Conservation (phyloP, 441 rosid genomes). For the Eugenia klotzschiana region DNA sequence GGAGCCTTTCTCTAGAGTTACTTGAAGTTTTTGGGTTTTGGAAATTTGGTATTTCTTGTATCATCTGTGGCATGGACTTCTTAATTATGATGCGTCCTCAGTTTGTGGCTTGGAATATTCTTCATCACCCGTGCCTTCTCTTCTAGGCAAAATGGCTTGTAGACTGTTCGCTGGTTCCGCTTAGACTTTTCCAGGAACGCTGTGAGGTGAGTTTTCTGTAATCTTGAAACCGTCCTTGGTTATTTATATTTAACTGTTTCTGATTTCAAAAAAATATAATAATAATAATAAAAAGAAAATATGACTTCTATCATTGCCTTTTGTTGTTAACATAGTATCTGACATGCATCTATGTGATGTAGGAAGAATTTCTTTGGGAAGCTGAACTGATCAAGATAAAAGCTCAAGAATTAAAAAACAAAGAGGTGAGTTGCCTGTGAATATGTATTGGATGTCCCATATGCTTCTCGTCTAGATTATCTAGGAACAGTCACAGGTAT, state of each 20-base stretch:
- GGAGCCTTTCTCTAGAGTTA: not conserved
- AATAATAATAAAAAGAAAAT: too few species aligned
- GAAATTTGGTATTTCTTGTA: not conserved
- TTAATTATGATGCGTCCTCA: not conserved
- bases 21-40: not conserved
- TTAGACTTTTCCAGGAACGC: conserved; percentile 92
- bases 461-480: not conserved
- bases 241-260: not conserved
- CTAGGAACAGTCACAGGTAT: not conserved
- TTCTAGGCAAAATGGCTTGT: conserved; percentile 90
- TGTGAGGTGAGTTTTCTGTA: conserved; percentile 55
- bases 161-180: conserved; percentile 73
- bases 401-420: conserved; percentile 95
- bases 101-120: not conserved
- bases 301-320: not conserved
- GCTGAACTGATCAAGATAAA: conserved; percentile 97
- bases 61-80: not conserved
- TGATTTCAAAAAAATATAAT: not conserved
- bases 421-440: conserved; percentile 61
- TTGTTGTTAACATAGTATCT: not conserved
- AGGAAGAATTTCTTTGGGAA: conserved; percentile 99
- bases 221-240: not conserved
- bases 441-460: not conserved
- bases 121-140: not conserved
- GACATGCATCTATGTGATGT: conserved; percentile 7